phyloP scores from a whole-genome alignment of 345 rosid species.

The Schrenkiella parvula region DNA sequence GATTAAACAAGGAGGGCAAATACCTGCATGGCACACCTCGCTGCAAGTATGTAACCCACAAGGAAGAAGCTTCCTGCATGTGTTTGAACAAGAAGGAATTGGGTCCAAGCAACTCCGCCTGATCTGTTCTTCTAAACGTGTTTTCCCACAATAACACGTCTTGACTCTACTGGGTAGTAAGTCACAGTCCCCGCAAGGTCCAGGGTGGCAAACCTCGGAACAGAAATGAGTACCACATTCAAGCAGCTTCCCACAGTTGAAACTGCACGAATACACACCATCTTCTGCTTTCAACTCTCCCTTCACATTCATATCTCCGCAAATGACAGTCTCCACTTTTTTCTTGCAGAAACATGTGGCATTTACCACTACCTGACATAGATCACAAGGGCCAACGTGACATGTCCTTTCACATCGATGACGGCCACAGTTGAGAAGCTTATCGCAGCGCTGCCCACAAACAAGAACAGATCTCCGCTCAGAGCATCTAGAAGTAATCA shows the following conservation, averaged over 20 bases:
- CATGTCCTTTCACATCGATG: conserved; percentile 69
- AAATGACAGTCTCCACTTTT: conserved; percentile 59
- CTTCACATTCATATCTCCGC: conserved; percentile 79
- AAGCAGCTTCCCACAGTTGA: conserved; percentile 56
- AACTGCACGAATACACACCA: conserved; percentile 73
- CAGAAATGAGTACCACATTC: conserved; percentile 75
- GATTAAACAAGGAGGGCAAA: conserved; percentile 70
- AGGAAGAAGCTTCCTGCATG: conserved; percentile 66
- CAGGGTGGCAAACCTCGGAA: conserved; percentile 72
- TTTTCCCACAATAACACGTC: conserved; percentile 85
- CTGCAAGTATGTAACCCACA: conserved; percentile 67
- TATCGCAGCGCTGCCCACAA: conserved; percentile 73
- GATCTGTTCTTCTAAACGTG: conserved; percentile 51
- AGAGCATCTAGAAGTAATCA: conserved; percentile 76
- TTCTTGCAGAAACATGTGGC: conserved; percentile 88
- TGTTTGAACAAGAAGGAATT: conserved; percentile 62
- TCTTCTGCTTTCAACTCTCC: conserved; percentile 71
- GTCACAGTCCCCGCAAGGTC: conserved; percentile 72
- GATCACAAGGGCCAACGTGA: conserved; percentile 82
- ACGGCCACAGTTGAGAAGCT: conserved; percentile 71
- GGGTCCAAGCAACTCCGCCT: conserved; percentile 84
- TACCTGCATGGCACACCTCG: conserved; percentile 80
- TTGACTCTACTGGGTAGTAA: conserved; percentile 61
- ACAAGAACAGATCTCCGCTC: conserved; percentile 68
- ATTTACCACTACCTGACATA: conserved; percentile 61